phyloP scores from a whole-genome alignment of 768 basidiomycete species.

The Trametes meyenii region DNA sequence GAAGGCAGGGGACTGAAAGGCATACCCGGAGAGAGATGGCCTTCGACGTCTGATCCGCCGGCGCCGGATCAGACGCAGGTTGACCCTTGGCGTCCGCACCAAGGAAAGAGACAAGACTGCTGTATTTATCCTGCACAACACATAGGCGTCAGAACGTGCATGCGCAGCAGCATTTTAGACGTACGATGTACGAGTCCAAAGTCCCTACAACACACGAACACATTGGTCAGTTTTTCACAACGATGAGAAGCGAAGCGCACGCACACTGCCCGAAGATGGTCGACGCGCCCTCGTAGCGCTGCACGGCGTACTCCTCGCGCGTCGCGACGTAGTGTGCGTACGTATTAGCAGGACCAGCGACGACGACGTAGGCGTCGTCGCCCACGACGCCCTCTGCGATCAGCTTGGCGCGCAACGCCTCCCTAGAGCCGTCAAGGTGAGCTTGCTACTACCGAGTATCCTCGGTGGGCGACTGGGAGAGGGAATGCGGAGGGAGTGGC shows the following conservation, averaged over 20 bases:
- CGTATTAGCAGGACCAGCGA: slow-evolving; percentile 82
- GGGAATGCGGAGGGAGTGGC: background rate
- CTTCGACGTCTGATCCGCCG: slow-evolving; percentile 62
- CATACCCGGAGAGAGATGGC: slow-evolving; percentile 70
- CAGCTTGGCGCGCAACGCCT: slow-evolving; percentile 65
- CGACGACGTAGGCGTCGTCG: slow-evolving; percentile 70
- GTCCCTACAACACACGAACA: slow-evolving; percentile 48
- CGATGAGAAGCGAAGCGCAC: slow-evolving; percentile 29
- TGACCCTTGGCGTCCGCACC: slow-evolving; percentile 49
- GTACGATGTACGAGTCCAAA: slow-evolving; percentile 71
- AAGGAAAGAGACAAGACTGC: slow-evolving; percentile 64
- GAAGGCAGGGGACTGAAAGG: background rate
- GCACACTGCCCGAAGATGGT: slow-evolving; percentile 76
- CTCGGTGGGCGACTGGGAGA: background rate
- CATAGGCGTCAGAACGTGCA: background rate
- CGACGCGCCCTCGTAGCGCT: slow-evolving; percentile 82
- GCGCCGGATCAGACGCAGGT: slow-evolving; percentile 65
- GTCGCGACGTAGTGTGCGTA: slow-evolving; percentile 78
- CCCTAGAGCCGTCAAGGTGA: slow-evolving; percentile 40
- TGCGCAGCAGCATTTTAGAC: background rate
- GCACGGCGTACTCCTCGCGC: slow-evolving; percentile 70
- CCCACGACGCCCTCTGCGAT: slow-evolving; percentile 66
- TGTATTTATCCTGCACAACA: slow-evolving; percentile 54
- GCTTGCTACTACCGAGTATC: background rate
- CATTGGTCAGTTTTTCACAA: background rate